These are phyloP conservation scores for Monilinia aucupariae DNA, from an alignment of 2,329 filamentous ascomycete genomes.

Conservation along the genomic window DNA sequence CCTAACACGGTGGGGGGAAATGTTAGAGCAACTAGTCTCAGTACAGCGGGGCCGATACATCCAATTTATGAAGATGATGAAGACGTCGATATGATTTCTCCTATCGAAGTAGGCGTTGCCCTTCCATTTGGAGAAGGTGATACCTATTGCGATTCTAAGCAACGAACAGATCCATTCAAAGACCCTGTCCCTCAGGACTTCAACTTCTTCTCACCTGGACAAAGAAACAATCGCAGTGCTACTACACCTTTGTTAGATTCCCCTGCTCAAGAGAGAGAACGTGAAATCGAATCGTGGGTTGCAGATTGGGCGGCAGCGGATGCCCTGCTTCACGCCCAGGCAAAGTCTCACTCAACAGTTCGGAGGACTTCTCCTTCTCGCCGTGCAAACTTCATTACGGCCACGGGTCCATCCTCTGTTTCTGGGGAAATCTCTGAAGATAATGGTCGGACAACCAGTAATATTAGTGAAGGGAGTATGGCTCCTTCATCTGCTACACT, in stretches of 20 bases:
- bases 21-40: slow-evolving; percentile 41
- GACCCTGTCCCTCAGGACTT: slow-evolving; percentile 22
- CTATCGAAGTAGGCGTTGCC: slow-evolving; percentile 25
- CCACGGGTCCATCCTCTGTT: slow-evolving; percentile 26
- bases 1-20: slow-evolving; percentile 32
- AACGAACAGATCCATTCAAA: slow-evolving; percentile 31
- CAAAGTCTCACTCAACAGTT: slow-evolving; percentile 28
- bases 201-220: slow-evolving; percentile 16
- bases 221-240: slow-evolving; percentile 16
- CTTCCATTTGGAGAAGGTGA: slow-evolving; percentile 18
- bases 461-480: slow-evolving; percentile 34
- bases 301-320: slow-evolving; percentile 36
- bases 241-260: slow-evolving; percentile 26
- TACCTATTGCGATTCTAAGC: slow-evolving; percentile 17
- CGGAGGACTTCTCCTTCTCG: slow-evolving; percentile 34
- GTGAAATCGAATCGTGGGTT: slow-evolving; percentile 37
- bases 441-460: slow-evolving; percentile 33
- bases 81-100: slow-evolving; percentile 28
- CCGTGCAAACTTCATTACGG: slow-evolving; percentile 30
- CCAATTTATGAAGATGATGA: slow-evolving; percentile 61
- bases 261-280: slow-evolving; percentile 30
- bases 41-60: slow-evolving; percentile 50
- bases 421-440: slow-evolving; percentile 28
- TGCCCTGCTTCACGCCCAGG: slow-evolving; percentile 31
- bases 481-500: slow-evolving; percentile 25